phyloP scores from a whole-genome alignment of 2,329 filamentous ascomycete species.

The Neopestalotiopsis sp. region DNA sequence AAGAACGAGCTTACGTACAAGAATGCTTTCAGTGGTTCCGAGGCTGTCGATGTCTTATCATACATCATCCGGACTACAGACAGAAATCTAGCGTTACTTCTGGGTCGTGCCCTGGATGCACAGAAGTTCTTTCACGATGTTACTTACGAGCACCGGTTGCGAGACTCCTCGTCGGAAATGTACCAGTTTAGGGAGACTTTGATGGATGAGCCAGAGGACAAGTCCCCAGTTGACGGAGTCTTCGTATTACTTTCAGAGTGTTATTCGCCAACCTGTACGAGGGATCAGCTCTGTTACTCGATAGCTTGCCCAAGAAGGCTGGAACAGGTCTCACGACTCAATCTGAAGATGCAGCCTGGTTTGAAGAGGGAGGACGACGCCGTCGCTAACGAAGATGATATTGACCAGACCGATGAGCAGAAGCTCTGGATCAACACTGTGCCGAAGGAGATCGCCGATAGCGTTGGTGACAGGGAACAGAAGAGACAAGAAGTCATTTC shows the following conservation, averaged over 20 bases:
- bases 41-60: conserved; percentile 92
- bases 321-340: conserved; percentile 93
- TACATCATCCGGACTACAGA: conserved; percentile 98
- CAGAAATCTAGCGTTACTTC: conserved; percentile 86
- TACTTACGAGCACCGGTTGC: conserved; percentile 92
- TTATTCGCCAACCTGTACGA: conserved; percentile 95
- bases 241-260: conserved; percentile 97
- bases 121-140: conserved; percentile 99
- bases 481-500: conserved; percentile 98
- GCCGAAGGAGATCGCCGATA: conserved; percentile 90
- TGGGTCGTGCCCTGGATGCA: conserved; percentile 91
- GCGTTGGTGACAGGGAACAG: conserved; percentile 88
- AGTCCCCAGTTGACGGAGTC: conserved; percentile 83
- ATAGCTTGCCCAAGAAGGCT: conserved; percentile 93
- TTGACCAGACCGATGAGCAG: conserved; percentile 87
- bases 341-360: conserved; percentile 90
- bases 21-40: conserved; percentile 93
- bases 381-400: conserved; percentile 76
- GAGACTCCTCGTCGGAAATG: conserved; percentile 92
- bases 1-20: conserved; percentile 98
- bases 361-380: conserved; percentile 69
- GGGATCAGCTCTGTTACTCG: conserved; percentile 95
- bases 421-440: conserved; percentile 99
- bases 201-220: conserved; percentile 80
- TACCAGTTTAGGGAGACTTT: conserved; percentile 96